Percentiles rank a stretch among this genome's conserved stretches.
Conservation (phyloP, 2,329 filamentous ascomycete genomes). For the Colletotrichum melonis region DNA sequence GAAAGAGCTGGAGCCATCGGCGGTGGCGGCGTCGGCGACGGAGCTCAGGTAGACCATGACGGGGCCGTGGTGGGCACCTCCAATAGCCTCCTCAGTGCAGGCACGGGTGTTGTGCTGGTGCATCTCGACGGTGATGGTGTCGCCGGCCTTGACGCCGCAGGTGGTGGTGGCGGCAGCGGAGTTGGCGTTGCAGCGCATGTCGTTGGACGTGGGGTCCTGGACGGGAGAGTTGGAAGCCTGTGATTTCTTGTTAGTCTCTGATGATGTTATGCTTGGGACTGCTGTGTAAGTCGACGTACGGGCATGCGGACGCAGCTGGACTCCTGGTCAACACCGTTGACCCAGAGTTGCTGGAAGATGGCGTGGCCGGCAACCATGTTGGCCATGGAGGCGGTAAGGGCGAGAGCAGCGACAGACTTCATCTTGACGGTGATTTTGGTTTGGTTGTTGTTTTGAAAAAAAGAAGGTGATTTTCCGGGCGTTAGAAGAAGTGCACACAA, state of each 20-base stretch:
- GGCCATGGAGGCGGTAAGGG: conserved; percentile 34
- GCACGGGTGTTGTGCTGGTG: conserved; percentile 55
- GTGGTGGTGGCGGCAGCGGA: conserved; percentile 46
- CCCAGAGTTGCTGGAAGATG: conserved; percentile 62
- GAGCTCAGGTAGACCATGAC: conserved; percentile 61
- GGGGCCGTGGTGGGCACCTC: conserved; percentile 63
- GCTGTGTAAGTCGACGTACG: background rate
- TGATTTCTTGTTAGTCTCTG: background rate
- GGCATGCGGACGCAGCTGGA: conserved; percentile 35
- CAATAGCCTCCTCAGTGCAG: conserved; percentile 61
- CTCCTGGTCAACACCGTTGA: conserved; percentile 46
- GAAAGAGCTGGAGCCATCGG: conserved; percentile 56
- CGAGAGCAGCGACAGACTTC: conserved; percentile 30
- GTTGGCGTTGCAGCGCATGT: conserved; percentile 56
- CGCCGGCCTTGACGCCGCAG: conserved; percentile 43
- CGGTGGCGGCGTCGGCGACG: conserved; percentile 57
- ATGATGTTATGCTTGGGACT: background rate
- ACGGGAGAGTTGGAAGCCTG: conserved; percentile 53
- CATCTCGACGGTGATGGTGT: conserved; percentile 58
- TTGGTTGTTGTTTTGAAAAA: background rate
- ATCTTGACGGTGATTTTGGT: conserved; percentile 22
- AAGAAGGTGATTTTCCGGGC: conserved; percentile 30
- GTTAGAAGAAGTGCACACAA: conserved; percentile 30
- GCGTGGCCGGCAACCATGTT: conserved; percentile 52
- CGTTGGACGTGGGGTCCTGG: conserved; percentile 49